These are phyloP conservation scores for Penicillium sp. DNA, from an alignment of 2,329 filamentous ascomycete species.

Conservation along the genomic window DNA sequence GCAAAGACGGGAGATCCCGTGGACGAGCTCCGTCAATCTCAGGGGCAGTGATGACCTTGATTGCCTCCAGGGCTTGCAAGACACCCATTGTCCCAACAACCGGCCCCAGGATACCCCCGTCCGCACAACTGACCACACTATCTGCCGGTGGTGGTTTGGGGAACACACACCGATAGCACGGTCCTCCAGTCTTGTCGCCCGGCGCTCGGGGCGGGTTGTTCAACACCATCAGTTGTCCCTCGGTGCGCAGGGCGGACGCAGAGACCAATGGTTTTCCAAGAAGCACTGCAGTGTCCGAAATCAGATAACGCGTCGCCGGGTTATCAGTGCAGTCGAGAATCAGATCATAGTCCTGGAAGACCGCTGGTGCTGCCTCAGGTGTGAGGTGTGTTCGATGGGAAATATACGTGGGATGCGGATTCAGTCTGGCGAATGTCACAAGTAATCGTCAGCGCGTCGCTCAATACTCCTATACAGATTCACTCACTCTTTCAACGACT, in stretches of 20 bases:
- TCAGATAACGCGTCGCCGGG: slow-evolving; percentile 84
- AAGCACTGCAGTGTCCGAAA: slow-evolving; percentile 85
- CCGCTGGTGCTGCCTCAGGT: slow-evolving; percentile 64
- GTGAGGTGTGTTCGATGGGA: slow-evolving; percentile 65
- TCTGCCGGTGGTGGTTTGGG: slow-evolving; percentile 81
- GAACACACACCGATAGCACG: slow-evolving; percentile 93
- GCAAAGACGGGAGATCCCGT: slow-evolving; percentile 37
- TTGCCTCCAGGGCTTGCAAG: slow-evolving; percentile 82
- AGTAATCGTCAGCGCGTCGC: slow-evolving; percentile 10
- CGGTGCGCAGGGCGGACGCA: slow-evolving; percentile 82
- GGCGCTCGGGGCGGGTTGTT: slow-evolving; percentile 71
- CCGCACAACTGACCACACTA: slow-evolving; percentile 81
- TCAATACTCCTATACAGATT: background rate
- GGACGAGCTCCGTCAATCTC: slow-evolving; percentile 22
- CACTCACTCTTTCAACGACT: slow-evolving; percentile 57
- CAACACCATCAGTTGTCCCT: slow-evolving; percentile 85
- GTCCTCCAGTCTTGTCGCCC: slow-evolving; percentile 63
- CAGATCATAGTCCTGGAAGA: slow-evolving; percentile 72
- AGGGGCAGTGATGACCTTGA: slow-evolving; percentile 69
- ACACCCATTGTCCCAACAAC: slow-evolving; percentile 94
- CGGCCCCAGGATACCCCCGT: slow-evolving; percentile 88
- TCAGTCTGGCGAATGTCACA: slow-evolving; percentile 55
- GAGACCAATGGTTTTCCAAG: slow-evolving; percentile 78
- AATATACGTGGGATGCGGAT: slow-evolving; percentile 67
- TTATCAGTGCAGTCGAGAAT: slow-evolving; percentile 96